These are phyloP conservation scores for Eucommia ulmoides DNA, from an alignment of 257 asterid genomes.

Conservation along the genomic window DNA sequence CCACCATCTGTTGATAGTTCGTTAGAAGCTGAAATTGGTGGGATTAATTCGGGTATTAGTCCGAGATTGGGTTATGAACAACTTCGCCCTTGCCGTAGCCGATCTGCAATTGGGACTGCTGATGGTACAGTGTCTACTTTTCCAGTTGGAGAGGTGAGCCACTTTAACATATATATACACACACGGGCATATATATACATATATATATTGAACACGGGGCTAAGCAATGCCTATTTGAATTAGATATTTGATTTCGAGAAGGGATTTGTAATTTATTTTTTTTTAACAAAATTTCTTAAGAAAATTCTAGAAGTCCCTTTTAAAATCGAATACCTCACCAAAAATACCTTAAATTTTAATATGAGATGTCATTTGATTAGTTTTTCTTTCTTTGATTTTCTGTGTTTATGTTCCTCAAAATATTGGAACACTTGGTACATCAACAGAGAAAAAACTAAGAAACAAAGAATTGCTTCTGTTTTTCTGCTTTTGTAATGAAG, in stretches of 20 bases:
- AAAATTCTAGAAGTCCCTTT: not conserved
- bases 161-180: conserved; percentile 24
- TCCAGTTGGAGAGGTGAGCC: conserved; percentile 55
- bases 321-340: not conserved
- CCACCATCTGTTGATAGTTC: conserved; percentile 46
- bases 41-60: conserved; percentile 23
- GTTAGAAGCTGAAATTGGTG: conserved; percentile 27
- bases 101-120: conserved; percentile 35
- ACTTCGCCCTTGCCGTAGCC: conserved; percentile 42
- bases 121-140: conserved; percentile 31
- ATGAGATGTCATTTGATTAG: too few relatives aligned
- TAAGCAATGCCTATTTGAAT: conserved; percentile 28
- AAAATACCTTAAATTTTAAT: too few relatives aligned
- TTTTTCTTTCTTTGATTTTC: too few relatives aligned
- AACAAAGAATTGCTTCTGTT: too few relatives aligned
- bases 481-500: too few relatives aligned
- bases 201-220: too few relatives aligned
- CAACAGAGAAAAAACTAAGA: too few relatives aligned
- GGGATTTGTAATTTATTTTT: conserved; percentile 20
- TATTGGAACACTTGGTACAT: too few relatives aligned
- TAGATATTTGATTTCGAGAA: conserved; percentile 30
- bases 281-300: not conserved
- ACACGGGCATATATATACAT: too few relatives aligned
- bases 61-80: conserved; percentile 45
- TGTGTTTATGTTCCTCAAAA: too few relatives aligned